A percentile compares a stretch with the other conserved stretches of the same genome.
Conservation (phyloP, 2,329 filamentous ascomycete species). For the Lasiodiplodia sp. region DNA sequence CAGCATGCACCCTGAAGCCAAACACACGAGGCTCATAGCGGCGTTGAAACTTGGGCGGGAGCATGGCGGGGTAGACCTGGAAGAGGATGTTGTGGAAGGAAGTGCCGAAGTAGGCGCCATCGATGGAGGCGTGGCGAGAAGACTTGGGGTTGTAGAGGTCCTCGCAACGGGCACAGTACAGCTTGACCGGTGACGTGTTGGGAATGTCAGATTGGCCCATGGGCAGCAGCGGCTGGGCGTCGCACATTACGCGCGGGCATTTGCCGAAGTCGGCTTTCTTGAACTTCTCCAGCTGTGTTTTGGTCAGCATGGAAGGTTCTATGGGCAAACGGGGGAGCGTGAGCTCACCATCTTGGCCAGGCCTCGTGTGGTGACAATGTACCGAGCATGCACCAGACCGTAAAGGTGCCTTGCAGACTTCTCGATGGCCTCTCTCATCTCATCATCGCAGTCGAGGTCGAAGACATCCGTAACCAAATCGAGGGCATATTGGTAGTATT, state of each 20-base stretch:
- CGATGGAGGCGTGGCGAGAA: constrained; percentile 90
- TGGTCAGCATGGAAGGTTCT: not conserved
- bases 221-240: constrained; percentile 89
- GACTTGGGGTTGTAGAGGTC: constrained; percentile 99
- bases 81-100: constrained; percentile 99
- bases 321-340: not conserved
- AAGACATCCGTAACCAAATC: constrained; percentile 98
- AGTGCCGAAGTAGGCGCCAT: constrained; percentile 97
- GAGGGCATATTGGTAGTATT: constrained; percentile 98
- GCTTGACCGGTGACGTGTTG: constrained; percentile 88
- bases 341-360: constrained; percentile 87
- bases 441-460: constrained; percentile 97
- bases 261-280: constrained; percentile 98
- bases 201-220: constrained; percentile 93
- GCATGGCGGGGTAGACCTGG: constrained; percentile 92
- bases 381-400: constrained; percentile 92
- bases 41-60: constrained; percentile 83
- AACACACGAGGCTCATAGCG: constrained; percentile 91
- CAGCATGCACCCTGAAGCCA: constrained; percentile 93
- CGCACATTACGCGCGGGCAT: constrained; percentile 94
- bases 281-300: constrained; percentile 88
- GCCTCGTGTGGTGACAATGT: constrained; percentile 94
- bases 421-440: constrained; percentile 97
- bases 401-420: constrained; percentile 96
- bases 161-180: constrained; percentile 97